Evolutionary conservation across 257 asterid species (phyloP).

Genomic region (Solanum lycopersicoides): DNA sequence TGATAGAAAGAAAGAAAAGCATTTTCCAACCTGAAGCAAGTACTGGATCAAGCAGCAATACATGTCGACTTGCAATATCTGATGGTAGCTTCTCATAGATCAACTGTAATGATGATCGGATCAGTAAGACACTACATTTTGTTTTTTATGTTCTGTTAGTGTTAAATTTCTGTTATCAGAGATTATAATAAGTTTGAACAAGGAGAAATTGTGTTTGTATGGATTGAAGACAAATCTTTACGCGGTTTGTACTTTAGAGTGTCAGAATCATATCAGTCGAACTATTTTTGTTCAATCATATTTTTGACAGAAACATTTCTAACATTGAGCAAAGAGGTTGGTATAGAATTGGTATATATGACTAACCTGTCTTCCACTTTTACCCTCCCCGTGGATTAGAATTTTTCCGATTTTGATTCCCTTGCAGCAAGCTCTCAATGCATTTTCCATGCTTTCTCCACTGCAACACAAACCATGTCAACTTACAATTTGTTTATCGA

Average conservation of each 20-base stretch:
- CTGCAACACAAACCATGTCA: slow-evolving; percentile 26
- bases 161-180: neutral
- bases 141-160: neutral
- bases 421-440: slow-evolving; percentile 87
- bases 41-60: slow-evolving; percentile 81
- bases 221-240: neutral
- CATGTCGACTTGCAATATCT: slow-evolving; percentile 90
- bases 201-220: neutral
- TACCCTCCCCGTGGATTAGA: slow-evolving; percentile 61
- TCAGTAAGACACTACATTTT: slow-evolving; percentile 2
- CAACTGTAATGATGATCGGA: slow-evolving; percentile 34
- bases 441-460: slow-evolving; percentile 99
- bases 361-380: slow-evolving; percentile 61
- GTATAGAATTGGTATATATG: neutral
- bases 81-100: slow-evolving; percentile 85
- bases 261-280: neutral
- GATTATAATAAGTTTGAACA: neutral
- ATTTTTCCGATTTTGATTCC: slow-evolving; percentile 94
- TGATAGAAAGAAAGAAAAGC: neutral
- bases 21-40: slow-evolving; percentile 73
- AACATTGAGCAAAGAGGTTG: neutral
- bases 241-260: neutral
- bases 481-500: neutral
- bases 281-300: neutral
- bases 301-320: neutral